Evolutionary conservation across 2,329 filamentous ascomycete genomes (phyloP).

Genomic region (Harringtonia aguacate): DNA sequence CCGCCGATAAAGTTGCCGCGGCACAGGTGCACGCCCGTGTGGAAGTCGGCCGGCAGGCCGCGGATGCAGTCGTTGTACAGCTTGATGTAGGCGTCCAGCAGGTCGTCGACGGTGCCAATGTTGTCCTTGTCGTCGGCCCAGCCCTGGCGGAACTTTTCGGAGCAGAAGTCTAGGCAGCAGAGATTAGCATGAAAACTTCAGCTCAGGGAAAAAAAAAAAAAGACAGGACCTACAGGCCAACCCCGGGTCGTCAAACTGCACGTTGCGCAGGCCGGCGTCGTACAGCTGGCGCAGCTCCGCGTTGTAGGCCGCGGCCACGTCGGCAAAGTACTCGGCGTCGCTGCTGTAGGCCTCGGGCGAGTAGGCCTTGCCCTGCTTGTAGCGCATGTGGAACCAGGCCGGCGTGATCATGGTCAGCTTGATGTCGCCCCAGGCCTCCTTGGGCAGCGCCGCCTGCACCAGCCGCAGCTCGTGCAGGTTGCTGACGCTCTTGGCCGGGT

Average conservation of each 20-base stretch:
- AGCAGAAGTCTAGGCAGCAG: constrained; percentile 71
- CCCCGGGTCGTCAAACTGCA: constrained; percentile 59
- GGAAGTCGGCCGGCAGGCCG: constrained; percentile 56
- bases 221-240: constrained; percentile 47
- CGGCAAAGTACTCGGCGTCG: constrained; percentile 52
- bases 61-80: constrained; percentile 65
- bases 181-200: not conserved
- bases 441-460: constrained; percentile 33
- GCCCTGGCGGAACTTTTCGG: constrained; percentile 57
- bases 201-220: not conserved
- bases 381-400: constrained; percentile 42
- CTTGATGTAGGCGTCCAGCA: constrained; percentile 64
- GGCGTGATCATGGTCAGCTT: constrained; percentile 45
- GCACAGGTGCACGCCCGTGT: constrained; percentile 69
- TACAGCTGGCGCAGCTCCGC: constrained; percentile 52
- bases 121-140: constrained; percentile 60
- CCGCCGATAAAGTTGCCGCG: constrained; percentile 56
- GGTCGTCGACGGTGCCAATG: constrained; percentile 55
- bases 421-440: constrained; percentile 38
- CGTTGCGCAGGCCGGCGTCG: constrained; percentile 50
- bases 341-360: constrained; percentile 43
- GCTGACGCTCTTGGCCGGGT: constrained; percentile 27
- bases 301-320: constrained; percentile 56
- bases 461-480: constrained; percentile 40
- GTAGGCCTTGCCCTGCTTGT: constrained; percentile 46